Percentiles rank a stretch among this genome's conserved stretches.
Conservation (phyloP, 2,329 filamentous ascomycete species). For the Botrytis elliptica region DNA sequence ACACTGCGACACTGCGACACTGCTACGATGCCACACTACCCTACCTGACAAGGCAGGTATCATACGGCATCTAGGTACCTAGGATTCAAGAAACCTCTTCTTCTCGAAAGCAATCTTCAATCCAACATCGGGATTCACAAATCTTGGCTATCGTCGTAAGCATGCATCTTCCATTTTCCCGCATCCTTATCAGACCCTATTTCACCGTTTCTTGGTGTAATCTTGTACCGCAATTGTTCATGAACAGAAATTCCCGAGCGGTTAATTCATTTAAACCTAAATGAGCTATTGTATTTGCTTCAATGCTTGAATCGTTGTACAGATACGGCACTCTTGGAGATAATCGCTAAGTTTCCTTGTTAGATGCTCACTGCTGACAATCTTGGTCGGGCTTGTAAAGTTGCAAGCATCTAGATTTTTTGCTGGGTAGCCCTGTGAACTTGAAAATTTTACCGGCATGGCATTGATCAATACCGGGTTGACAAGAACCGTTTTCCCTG, state of each 20-base stretch:
- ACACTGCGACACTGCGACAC: neutral
- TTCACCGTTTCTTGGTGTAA: neutral
- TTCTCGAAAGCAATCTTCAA: constrained; percentile 1
- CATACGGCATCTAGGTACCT: neutral
- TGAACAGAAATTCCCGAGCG: constrained; percentile 9
- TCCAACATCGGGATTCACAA: neutral
- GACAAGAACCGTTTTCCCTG: neutral
- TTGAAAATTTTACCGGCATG: neutral
- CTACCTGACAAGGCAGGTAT: neutral
- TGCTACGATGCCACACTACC: neutral
- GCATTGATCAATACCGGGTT: constrained; percentile 3
- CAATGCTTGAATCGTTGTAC: neutral
- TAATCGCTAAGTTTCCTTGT: neutral
- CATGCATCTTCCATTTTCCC: neutral
- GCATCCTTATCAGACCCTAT: neutral
- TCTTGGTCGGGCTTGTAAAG: neutral
- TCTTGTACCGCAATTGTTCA: neutral
- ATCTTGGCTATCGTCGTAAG: neutral
- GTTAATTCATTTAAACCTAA: constrained; percentile 11
- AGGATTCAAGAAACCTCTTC: neutral
- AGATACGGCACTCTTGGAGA: neutral
- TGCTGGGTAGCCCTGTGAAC: constrained; percentile 6
- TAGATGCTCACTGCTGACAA: neutral
- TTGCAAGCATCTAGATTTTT: neutral
- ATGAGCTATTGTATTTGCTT: neutral